Percentiles rank a stretch among this genome's conserved stretches.
Evolutionary conservation across 2,329 filamentous ascomycete species (phyloP).

Genomic region (Colletotrichum caudatum): DNA sequence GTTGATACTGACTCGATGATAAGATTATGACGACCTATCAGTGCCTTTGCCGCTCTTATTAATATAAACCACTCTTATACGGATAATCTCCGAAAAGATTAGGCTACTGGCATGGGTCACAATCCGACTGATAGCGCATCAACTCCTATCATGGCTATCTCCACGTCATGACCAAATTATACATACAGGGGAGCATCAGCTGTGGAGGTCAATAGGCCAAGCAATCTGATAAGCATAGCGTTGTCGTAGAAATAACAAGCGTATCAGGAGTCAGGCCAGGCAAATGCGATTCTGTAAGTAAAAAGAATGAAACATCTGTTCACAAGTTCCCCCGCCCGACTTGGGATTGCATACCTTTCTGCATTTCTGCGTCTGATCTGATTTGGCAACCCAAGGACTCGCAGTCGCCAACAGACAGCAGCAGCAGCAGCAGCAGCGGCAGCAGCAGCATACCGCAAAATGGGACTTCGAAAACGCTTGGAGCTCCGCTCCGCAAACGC

Average conservation of each 20-base stretch:
- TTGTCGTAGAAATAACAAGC: constrained; percentile 5
- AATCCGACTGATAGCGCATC: constrained; percentile 23
- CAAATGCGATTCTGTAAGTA: constrained; percentile 1
- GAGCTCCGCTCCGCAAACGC: constrained; percentile 34
- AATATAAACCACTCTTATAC: too few species aligned
- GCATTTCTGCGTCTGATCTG: not conserved
- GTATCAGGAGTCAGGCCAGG: not conserved
- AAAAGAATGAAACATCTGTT: constrained; percentile 10
- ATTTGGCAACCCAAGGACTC: not conserved
- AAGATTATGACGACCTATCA: constrained; percentile 21
- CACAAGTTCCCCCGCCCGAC: not conserved
- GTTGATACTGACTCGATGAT: not conserved
- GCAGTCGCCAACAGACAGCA: not conserved
- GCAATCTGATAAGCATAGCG: constrained; percentile 19
- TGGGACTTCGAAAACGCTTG: constrained; percentile 27
- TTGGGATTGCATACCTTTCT: not conserved
- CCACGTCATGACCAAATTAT: not conserved
- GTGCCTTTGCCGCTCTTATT: not conserved
- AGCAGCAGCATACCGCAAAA: constrained; percentile 2
- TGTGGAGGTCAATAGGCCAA: not conserved
- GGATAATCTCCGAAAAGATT: not conserved
- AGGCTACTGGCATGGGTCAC: not conserved
- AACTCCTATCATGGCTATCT: constrained; percentile 28
- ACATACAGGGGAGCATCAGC: constrained; percentile 7
- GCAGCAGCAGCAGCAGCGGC: too few species aligned